These are phyloP conservation scores for Lablab purpureus DNA, from an alignment of 306 rosid genomes.

Conservation along the genomic window DNA sequence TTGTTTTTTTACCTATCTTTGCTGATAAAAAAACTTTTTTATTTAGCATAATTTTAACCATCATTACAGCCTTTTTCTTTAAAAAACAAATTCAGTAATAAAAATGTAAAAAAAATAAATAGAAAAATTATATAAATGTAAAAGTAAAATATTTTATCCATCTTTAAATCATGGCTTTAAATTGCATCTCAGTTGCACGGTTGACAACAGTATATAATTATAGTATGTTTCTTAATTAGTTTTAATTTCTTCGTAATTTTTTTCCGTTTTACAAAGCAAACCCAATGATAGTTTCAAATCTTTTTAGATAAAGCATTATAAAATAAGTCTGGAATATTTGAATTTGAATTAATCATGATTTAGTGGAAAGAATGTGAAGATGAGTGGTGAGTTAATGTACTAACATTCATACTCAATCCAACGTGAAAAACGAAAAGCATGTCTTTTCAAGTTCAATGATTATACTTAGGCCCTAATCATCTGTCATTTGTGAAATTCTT, in stretches of 20 bases:
- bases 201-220: background rate
- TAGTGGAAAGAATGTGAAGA: background rate
- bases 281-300: background rate
- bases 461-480: background rate
- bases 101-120: background rate
- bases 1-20: too few species aligned
- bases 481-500: background rate
- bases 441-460: background rate
- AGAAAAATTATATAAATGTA: too few species aligned
- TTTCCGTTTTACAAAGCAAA: too few species aligned
- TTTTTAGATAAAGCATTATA: background rate
- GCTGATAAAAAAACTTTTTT: too few species aligned
- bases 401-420: background rate
- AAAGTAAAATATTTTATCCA: too few species aligned
- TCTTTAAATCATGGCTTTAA: background rate
- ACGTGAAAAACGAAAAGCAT: conserved; percentile 8
- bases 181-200: background rate
- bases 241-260: background rate
- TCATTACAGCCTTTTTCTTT: background rate
- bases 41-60: background rate
- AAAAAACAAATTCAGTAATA: background rate
- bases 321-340: background rate
- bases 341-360: background rate
- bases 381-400: background rate
- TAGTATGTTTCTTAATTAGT: background rate